A percentile compares a stretch with the other conserved stretches of the same genome.
These are phyloP conservation scores for Mycena capillaripes DNA, from an alignment of 768 basidiomycete genomes.

Conservation along the genomic window DNA sequence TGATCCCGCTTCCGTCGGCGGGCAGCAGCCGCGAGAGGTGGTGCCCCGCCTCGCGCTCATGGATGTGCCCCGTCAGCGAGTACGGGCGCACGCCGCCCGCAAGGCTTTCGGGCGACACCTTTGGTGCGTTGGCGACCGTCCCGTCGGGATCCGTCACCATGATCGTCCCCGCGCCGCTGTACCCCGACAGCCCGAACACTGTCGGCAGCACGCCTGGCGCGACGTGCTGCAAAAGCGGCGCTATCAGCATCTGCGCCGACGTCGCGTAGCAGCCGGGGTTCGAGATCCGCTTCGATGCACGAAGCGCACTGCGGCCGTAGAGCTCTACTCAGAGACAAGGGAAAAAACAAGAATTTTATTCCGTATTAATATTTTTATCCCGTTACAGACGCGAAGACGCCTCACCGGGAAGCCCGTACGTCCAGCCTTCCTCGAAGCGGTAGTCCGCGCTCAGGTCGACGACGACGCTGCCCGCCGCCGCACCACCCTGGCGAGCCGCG, in stretches of 20 bases:
- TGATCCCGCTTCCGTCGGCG: slow-evolving; percentile 50
- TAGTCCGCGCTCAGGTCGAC: slow-evolving; percentile 97
- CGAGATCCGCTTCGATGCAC: slow-evolving; percentile 85
- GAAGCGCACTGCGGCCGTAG: slow-evolving; percentile 81
- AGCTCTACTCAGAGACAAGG: slow-evolving; percentile 71
- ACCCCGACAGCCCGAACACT: slow-evolving; percentile 94
- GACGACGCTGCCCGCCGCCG: slow-evolving; percentile 77
- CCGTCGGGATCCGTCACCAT: slow-evolving; percentile 77
- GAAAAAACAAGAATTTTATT: slow-evolving; percentile 50
- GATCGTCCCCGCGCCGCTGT: slow-evolving; percentile 94
- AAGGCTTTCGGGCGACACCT: slow-evolving; percentile 84
- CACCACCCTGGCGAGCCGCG: slow-evolving; percentile 59
- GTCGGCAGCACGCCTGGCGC: slow-evolving; percentile 76
- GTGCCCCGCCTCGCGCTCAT: slow-evolving; percentile 93
- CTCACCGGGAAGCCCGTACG: slow-evolving; percentile 99
- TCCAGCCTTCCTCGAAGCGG: slow-evolving; percentile 95
- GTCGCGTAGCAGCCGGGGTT: slow-evolving; percentile 99
- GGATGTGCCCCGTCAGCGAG: slow-evolving; percentile 96
- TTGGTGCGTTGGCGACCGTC: slow-evolving; percentile 81
- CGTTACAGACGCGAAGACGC: slow-evolving; percentile 55
- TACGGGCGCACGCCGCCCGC: slow-evolving; percentile 87
- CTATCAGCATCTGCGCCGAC: slow-evolving; percentile 90
- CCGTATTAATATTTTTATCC: slow-evolving; percentile 47
- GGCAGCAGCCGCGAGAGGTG: slow-evolving; percentile 81
- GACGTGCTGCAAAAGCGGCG: slow-evolving; percentile 86